Evolutionary conservation across 139 green algal genomes (phyloP).

Genomic region (Closterium sp.): DNA sequence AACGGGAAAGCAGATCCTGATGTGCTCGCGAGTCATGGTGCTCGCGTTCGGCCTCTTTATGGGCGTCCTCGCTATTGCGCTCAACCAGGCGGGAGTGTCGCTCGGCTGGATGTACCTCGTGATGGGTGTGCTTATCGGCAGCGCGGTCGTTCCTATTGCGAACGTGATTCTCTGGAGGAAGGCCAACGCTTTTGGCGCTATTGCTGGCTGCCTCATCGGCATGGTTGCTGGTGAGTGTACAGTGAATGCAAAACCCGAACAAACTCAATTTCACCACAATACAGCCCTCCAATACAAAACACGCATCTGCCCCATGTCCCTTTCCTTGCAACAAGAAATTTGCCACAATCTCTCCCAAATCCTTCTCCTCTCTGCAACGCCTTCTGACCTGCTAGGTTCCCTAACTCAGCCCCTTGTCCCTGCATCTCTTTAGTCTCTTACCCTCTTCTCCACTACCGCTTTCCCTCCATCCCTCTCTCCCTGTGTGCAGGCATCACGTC

Average conservation of each 20-base stretch:
- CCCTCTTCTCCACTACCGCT: too few relatives aligned
- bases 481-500: slow-evolving; percentile 8
- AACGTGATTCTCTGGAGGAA: slow-evolving; percentile 74
- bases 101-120: slow-evolving; percentile 65
- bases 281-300: too few relatives aligned
- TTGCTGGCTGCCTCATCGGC: slow-evolving; percentile 21
- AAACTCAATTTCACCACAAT: too few relatives aligned
- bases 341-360: too few relatives aligned
- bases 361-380: too few relatives aligned
- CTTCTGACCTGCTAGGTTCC: too few relatives aligned
- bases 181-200: slow-evolving; percentile 51
- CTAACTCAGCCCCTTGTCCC: too few relatives aligned
- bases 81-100: slow-evolving; percentile 73
- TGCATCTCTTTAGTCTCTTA: too few relatives aligned
- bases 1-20: slow-evolving; percentile 74
- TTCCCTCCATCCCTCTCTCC: background rate
- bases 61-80: slow-evolving; percentile 75
- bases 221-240: slow-evolving; percentile 1
- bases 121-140: slow-evolving; percentile 86
- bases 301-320: too few relatives aligned
- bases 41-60: slow-evolving; percentile 72
- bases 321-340: too few relatives aligned
- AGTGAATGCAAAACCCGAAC: too few relatives aligned
- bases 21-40: slow-evolving; percentile 65
- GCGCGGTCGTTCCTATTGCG: slow-evolving; percentile 79